Evolutionary conservation across 1,284 basidiomycete species (phyloP).

Genomic region (Phylloporus sp.): DNA sequence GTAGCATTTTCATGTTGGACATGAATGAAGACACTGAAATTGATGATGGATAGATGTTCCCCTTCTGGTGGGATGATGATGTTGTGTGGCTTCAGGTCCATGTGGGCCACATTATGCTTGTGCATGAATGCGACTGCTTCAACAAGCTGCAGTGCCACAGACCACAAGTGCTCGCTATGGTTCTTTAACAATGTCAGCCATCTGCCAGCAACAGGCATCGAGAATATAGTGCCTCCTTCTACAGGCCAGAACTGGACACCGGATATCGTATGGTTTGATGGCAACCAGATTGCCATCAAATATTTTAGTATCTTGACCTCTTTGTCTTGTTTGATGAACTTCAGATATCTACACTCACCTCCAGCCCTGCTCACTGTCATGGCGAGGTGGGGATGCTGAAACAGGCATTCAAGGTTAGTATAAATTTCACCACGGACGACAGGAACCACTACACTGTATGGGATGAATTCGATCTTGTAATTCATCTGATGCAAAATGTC

Average conservation of each 20-base stretch:
- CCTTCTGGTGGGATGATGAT: background rate
- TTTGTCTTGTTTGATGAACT: background rate
- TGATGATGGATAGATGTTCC: background rate
- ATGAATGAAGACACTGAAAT: conserved; percentile 2
- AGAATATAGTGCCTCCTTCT: background rate
- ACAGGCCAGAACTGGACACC: background rate
- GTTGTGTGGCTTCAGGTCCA: conserved; percentile 8
- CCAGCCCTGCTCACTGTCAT: background rate
- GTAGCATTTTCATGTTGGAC: background rate
- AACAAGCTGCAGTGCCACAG: conserved; percentile 7
- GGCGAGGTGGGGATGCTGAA: conserved; percentile 3
- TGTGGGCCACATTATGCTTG: conserved; percentile 7
- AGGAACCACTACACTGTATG: background rate
- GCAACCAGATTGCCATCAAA: background rate
- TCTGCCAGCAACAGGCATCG: background rate
- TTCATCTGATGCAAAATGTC: conserved; percentile 4
- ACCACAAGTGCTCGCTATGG: conserved; percentile 1
- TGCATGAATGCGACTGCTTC: conserved; percentile 18
- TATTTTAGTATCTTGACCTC: conserved; percentile 1
- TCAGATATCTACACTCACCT: background rate
- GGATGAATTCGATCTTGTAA: conserved; percentile 11
- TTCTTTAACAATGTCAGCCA: background rate
- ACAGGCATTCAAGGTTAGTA: background rate
- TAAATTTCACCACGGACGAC: background rate
- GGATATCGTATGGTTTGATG: background rate